These are phyloP conservation scores for Mycena citricolor DNA, from an alignment of 1,284 basidiomycete genomes.

Conservation along the genomic window DNA sequence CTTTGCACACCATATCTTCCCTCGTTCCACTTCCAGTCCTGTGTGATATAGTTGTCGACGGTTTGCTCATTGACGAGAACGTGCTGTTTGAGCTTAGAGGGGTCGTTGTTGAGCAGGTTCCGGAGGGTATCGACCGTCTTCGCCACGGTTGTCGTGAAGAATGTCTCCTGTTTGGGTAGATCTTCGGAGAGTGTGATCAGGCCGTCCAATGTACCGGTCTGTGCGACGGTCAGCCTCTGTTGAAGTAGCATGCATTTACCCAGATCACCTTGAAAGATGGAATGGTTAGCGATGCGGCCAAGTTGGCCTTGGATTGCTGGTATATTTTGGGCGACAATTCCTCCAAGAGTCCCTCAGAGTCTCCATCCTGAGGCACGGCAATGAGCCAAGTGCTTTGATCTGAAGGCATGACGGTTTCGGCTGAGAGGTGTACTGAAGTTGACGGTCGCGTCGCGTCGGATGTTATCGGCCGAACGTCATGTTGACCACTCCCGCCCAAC, in stretches of 20 bases:
- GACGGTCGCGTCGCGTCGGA: conserved; percentile 11
- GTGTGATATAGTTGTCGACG: conserved; percentile 80
- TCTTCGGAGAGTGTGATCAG: conserved; percentile 91
- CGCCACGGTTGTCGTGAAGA: conserved; percentile 84
- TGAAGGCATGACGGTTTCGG: conserved; percentile 56
- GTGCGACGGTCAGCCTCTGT: conserved; percentile 25
- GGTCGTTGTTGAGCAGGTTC: conserved; percentile 88
- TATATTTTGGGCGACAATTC: conserved; percentile 60
- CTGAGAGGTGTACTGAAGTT: conserved; percentile 15
- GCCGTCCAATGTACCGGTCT: conserved; percentile 94
- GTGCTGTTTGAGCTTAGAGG: conserved; percentile 80
- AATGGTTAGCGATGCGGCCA: conserved; percentile 59
- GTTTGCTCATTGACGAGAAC: conserved; percentile 80
- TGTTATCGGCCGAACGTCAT: conserved; percentile 1
- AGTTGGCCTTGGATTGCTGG: conserved; percentile 52
- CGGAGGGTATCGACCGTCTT: conserved; percentile 96
- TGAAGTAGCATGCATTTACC: conserved; percentile 9
- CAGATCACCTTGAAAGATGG: conserved; percentile 83
- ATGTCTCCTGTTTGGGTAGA: conserved; percentile 88
- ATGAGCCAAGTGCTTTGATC: conserved; percentile 86
- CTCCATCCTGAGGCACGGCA: conserved; percentile 72
- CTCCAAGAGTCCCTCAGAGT: conserved; percentile 66
- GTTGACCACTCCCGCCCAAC: conserved; percentile 46
- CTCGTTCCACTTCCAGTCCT: conserved; percentile 86
- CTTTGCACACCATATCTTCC: conserved; percentile 83